Evolutionary conservation across 306 rosid species (phyloP), one percentile per base, ranked within the genome.

Genomic region (Casuarina equisetifolia): DNA sequence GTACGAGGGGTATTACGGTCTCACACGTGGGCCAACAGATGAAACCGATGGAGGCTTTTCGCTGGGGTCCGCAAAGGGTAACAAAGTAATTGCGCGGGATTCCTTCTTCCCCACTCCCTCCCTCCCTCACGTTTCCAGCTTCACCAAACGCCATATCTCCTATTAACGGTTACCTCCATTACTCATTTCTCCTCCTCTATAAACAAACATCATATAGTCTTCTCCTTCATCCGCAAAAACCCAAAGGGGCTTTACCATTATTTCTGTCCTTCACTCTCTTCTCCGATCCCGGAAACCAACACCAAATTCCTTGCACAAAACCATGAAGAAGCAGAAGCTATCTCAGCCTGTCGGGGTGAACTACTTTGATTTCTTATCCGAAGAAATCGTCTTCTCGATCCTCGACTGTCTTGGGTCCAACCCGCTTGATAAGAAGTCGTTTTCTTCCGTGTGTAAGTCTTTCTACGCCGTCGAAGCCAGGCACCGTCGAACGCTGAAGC

Each of bases 361-460:
- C 82, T 81, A 84, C 9, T 91, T 92, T 72, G 90, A 89, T 69
- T 53, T 81, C 62, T 83, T 95, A 5, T 85, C 96, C 0, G 97
- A 95, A n/a, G 99, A 95, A 74, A 85, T 92, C 75, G 52, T 91
- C 0, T 91, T 92, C 80, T 43, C 50, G 9, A 82, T 95, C 85
- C 92, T 95, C 3, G 97, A 92, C 74, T 78, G 82, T 42, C 90
- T 95, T 5, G 44, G 54, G n/a, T 10, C 76, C 16, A 74, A 84
- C 51, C 84, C 96, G 58, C 38, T 64, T 0, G 90, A 86, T 80
- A 78, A 32, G 17, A 92, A 95, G 50, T 85, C 99, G 0, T 95
- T 95, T 82, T 90, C 99, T 49, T 40, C 82, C 4, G 82, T 72
- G 83, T 87, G 86, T 88, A 88, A 79, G 44, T 83, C 81, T 74